phyloP scores from a whole-genome alignment of 225 moss, liverwort and hornwort genomes.

The Sphagnum tenellum region DNA sequence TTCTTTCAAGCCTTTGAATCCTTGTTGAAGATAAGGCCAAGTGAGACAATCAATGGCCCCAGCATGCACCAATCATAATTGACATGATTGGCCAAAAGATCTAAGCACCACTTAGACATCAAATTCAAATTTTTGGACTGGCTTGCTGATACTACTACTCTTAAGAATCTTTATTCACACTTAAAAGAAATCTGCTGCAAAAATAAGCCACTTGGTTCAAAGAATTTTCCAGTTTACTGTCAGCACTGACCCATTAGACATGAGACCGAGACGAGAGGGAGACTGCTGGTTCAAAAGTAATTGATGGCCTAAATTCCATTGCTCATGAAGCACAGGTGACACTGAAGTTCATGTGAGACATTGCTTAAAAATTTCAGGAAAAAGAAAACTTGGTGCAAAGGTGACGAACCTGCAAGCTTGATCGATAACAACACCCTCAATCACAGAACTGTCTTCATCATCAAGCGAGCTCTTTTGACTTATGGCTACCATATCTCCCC shows the following conservation, averaged over 20 bases:
- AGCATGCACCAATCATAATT: constrained; percentile 75
- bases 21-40: constrained; percentile 71
- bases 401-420: constrained; percentile 65
- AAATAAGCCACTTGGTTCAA: no score
- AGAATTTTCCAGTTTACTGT: no score
- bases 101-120: constrained; percentile 76
- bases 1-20: constrained; percentile 45
- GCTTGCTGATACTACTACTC: constrained; percentile 62
- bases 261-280: no score
- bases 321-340: no score
- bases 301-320: no score
- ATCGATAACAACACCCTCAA: constrained; percentile 95
- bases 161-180: constrained; percentile 43
- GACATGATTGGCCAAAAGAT: constrained; percentile 82
- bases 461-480: constrained; percentile 75
- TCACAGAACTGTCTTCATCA: constrained; percentile 46
- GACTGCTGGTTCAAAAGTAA: no score
- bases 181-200: no score
- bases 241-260: no score
- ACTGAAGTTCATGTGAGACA: no score
- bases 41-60: constrained; percentile 66
- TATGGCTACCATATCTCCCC: constrained; percentile 86
- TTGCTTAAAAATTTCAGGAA: no score
- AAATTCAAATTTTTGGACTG: constrained; percentile 56
- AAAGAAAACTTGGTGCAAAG: background rate